phyloP scores from a whole-genome alignment of 1,139 yeast genomes.

The Tardiomyces blankii region DNA sequence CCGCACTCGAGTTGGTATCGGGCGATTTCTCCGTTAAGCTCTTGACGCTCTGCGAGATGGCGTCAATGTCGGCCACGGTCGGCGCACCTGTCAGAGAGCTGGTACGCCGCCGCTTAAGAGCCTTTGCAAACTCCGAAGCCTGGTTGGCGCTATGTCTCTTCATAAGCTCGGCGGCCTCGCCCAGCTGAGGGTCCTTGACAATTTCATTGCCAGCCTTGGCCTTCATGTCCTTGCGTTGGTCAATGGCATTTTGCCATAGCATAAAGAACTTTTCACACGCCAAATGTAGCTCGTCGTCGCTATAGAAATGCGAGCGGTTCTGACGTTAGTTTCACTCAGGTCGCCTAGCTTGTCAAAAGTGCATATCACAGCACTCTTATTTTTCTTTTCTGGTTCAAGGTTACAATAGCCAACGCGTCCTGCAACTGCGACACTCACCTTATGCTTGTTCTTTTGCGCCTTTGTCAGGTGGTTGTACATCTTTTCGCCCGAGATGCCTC shows the following conservation, averaged over 20 bases:
- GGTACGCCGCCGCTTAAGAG: background rate
- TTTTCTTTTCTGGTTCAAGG: background rate
- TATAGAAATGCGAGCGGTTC: background rate
- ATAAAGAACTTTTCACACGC: background rate
- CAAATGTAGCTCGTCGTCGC: background rate
- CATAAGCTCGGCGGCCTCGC: background rate
- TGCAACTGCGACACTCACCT: background rate
- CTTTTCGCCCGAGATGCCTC: background rate
- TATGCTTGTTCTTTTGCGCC: background rate
- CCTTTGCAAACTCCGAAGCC: background rate
- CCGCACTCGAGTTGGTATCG: background rate
- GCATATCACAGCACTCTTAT: no score
- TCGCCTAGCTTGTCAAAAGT: no score
- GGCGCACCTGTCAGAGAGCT: background rate
- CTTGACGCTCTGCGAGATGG: background rate
- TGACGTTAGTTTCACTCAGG: background rate
- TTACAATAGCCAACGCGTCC: background rate
- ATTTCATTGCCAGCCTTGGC: background rate
- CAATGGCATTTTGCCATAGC: background rate
- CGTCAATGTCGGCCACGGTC: background rate
- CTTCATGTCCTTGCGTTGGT: conserved; percentile 2
- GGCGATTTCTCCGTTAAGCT: background rate
- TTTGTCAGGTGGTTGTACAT: background rate
- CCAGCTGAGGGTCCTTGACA: background rate
- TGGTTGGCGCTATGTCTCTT: background rate